Evolutionary conservation across 2,329 filamentous ascomycete species (phyloP).

Genomic region (Nigrospora oryzae): DNA sequence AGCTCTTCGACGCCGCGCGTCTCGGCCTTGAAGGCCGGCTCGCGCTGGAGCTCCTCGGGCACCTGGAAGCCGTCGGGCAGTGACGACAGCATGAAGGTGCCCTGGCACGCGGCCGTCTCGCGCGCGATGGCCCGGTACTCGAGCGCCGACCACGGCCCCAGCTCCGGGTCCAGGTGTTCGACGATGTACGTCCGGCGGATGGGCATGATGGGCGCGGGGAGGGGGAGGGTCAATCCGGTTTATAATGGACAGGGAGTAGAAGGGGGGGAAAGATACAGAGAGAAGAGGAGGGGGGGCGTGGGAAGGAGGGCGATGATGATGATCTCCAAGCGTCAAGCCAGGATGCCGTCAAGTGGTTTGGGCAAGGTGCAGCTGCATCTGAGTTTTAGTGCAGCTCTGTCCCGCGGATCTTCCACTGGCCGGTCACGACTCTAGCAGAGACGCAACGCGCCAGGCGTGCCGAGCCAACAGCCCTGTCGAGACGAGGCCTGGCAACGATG

Average conservation of each 20-base stretch:
- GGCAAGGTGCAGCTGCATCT: background rate
- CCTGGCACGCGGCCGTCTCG: slow-evolving; percentile 61
- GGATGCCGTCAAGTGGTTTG: background rate
- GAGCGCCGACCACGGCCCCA: slow-evolving; percentile 87
- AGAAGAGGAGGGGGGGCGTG: background rate
- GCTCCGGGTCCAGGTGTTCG: slow-evolving; percentile 90
- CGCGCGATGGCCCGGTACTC: slow-evolving; percentile 84
- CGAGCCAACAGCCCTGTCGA: no score
- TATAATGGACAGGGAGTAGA: background rate
- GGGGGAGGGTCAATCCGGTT: background rate
- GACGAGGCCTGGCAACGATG: no score
- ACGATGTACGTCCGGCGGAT: slow-evolving; percentile 73
- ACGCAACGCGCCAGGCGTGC: background rate
- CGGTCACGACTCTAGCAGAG: background rate
- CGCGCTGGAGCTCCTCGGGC: slow-evolving; percentile 43
- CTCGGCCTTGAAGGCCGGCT: slow-evolving; percentile 62
- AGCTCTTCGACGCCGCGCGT: slow-evolving; percentile 74
- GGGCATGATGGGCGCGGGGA: slow-evolving; percentile 10
- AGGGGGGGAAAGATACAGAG: background rate
- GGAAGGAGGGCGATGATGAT: background rate
- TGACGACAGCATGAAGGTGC: slow-evolving; percentile 74
- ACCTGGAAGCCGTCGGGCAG: slow-evolving; percentile 63
- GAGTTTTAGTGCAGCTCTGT: background rate
- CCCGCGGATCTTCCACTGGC: background rate
- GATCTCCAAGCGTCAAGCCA: background rate